Conservation (phyloP, 75 land plant species). For the Sequoia sempervirens region DNA sequence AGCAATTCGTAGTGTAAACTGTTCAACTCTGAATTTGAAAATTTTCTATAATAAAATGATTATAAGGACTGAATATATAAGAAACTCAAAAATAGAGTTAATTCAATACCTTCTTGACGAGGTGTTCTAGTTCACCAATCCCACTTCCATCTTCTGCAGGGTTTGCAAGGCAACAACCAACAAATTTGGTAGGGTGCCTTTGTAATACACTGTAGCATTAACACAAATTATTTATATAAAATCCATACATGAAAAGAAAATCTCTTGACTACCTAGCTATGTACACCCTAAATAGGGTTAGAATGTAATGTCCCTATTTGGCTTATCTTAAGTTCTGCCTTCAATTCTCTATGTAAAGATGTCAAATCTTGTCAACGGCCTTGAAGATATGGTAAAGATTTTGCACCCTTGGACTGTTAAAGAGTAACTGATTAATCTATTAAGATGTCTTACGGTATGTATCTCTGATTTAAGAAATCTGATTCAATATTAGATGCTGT, state of each 20-base stretch:
- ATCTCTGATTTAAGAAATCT: too few relatives aligned
- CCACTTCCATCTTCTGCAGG: constrained; percentile 90
- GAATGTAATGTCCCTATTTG: too few relatives aligned
- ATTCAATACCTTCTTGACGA: constrained; percentile 49
- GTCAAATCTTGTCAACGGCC: too few relatives aligned
- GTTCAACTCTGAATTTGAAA: background rate
- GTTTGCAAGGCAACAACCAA: constrained; percentile 93
- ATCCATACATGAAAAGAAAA: background rate
- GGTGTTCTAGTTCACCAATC: constrained; percentile 62
- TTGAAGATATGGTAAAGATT: too few relatives aligned
- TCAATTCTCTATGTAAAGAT: too few relatives aligned
- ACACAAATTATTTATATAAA: background rate
- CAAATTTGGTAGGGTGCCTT: constrained; percentile 72
- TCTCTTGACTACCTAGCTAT: background rate
- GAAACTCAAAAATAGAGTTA: background rate
- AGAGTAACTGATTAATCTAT: too few relatives aligned
- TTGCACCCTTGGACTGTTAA: too few relatives aligned
- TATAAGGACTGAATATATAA: background rate
- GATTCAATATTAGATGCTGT: too few relatives aligned
- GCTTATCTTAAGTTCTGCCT: too few relatives aligned
- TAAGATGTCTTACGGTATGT: too few relatives aligned
- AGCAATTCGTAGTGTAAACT: background rate
- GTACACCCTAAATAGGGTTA: background rate
- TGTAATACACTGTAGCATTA: constrained; percentile 56
- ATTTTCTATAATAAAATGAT: background rate